Conservation (phyloP, 2,329 filamentous ascomycete genomes). For the Zalaria obscura region DNA sequence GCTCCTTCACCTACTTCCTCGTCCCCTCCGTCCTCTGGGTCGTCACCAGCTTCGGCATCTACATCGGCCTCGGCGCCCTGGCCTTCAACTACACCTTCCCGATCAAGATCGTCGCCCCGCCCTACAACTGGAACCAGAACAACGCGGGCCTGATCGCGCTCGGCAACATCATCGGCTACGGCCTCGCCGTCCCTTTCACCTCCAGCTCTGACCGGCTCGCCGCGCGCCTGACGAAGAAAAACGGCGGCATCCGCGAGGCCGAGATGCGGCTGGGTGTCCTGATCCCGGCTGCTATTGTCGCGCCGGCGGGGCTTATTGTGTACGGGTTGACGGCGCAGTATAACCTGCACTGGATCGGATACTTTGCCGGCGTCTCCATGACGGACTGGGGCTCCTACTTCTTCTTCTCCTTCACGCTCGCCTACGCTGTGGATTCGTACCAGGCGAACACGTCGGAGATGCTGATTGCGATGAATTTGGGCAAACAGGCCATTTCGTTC, state of each 20-base stretch:
- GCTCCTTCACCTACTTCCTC: conserved; percentile 22
- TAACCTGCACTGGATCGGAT: conserved; percentile 22
- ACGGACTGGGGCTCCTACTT: conserved; percentile 19
- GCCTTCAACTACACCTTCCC: conserved; percentile 26
- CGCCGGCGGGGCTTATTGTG: conserved; percentile 19
- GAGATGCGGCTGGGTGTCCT: conserved; percentile 19
- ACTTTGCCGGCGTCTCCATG: conserved; percentile 23
- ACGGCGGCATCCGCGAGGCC: conserved; percentile 15
- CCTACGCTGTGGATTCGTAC: conserved; percentile 47
- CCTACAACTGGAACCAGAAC: conserved; percentile 18
- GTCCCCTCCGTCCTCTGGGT: conserved; percentile 23
- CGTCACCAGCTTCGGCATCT: conserved; percentile 22
- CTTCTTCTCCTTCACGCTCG: conserved; percentile 37
- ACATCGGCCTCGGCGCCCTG: conserved; percentile 23
- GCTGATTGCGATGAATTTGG: conserved; percentile 32
- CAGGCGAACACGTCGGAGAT: conserved; percentile 46
- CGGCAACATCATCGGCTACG: conserved; percentile 21
- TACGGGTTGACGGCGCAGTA: conserved; percentile 20
- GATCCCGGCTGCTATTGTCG: conserved; percentile 20
- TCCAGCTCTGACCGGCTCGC: conserved; percentile 15
- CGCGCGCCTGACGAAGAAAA: conserved; percentile 15
- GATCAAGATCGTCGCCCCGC: conserved; percentile 17
- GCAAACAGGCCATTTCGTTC: conserved; percentile 22
- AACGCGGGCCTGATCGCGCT: conserved; percentile 18
- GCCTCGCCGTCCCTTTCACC: conserved; percentile 19